These are phyloP conservation scores for Aquilaria malaccensis DNA, from an alignment of 345 rosid genomes.

Conservation along the genomic window DNA sequence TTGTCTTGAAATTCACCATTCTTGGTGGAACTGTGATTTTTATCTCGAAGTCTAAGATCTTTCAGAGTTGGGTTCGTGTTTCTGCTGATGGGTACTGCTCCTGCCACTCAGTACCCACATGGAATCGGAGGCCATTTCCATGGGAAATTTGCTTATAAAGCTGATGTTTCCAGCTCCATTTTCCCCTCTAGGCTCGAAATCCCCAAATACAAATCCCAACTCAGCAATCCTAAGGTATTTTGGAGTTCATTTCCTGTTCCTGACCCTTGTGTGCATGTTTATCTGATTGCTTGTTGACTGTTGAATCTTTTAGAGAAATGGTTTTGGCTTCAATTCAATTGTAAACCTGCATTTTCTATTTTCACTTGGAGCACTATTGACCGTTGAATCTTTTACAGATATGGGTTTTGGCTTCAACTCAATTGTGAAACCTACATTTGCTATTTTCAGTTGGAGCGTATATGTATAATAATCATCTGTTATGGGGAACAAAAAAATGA, in stretches of 20 bases:
- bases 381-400: no score
- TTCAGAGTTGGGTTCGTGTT: constrained; percentile 15
- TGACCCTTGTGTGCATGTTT: constrained; percentile 2
- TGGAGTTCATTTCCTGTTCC: background rate
- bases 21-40: background rate
- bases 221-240: constrained; percentile 36
- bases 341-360: no score
- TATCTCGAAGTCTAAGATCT: background rate
- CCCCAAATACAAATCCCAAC: constrained; percentile 23
- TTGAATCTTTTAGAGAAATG: no score
- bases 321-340: no score
- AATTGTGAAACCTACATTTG: no score
- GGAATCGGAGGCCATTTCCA: constrained; percentile 32
- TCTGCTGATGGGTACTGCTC: constrained; percentile 45
- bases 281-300: background rate
- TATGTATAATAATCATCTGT: no score
- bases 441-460: no score
- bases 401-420: no score
- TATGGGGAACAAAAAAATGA: no score
- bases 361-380: no score
- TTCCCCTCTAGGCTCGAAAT: constrained; percentile 25
- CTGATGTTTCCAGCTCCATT: constrained; percentile 24
- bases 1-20: no score
- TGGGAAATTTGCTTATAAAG: constrained; percentile 23
- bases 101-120: constrained; percentile 30